Conservation (phyloP, 1,284 basidiomycete genomes). For the Ustilago esculenta region DNA sequence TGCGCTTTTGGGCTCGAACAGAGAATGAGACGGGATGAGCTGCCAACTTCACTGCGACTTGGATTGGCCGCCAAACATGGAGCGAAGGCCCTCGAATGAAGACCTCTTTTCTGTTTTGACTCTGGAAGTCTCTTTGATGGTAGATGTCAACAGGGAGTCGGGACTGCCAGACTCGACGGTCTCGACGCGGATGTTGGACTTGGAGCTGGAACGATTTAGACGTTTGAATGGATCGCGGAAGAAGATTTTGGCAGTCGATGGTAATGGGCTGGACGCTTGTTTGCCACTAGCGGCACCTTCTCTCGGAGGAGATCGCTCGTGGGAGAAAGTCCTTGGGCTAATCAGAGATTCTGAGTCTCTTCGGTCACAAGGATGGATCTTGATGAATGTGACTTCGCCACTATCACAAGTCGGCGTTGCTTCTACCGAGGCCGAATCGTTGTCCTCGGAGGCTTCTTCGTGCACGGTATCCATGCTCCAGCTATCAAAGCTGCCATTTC, state of each 20-base stretch:
- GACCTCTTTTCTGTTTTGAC: slow-evolving; percentile 9
- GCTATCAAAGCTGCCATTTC: slow-evolving; percentile 6
- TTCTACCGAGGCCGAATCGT: neutral
- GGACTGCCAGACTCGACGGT: slow-evolving; percentile 19
- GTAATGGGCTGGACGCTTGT: neutral
- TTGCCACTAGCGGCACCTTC: neutral
- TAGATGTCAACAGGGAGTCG: slow-evolving; percentile 5
- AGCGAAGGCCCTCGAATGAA: slow-evolving; percentile 23
- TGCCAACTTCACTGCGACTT: slow-evolving; percentile 23
- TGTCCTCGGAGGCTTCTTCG: slow-evolving; percentile 15
- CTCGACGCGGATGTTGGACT: slow-evolving; percentile 9
- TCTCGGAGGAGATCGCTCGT: neutral
- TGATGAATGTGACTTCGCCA: slow-evolving; percentile 6
- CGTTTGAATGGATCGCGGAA: slow-evolving; percentile 30
- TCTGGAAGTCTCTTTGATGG: slow-evolving; percentile 1
- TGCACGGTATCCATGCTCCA: slow-evolving; percentile 23
- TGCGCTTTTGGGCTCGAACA: no score
- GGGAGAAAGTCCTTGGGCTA: slow-evolving; percentile 4
- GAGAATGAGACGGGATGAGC: no score
- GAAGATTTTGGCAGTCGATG: slow-evolving; percentile 4
- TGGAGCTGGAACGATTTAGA: neutral
- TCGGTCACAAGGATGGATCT: slow-evolving; percentile 12
- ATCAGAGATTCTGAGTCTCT: neutral
- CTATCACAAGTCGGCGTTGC: neutral
- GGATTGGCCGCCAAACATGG: slow-evolving; percentile 16